Base-by-base conservation (phyloP, 1,284 basidiomycete genomes). In the Crepidotus sp. region DNA sequence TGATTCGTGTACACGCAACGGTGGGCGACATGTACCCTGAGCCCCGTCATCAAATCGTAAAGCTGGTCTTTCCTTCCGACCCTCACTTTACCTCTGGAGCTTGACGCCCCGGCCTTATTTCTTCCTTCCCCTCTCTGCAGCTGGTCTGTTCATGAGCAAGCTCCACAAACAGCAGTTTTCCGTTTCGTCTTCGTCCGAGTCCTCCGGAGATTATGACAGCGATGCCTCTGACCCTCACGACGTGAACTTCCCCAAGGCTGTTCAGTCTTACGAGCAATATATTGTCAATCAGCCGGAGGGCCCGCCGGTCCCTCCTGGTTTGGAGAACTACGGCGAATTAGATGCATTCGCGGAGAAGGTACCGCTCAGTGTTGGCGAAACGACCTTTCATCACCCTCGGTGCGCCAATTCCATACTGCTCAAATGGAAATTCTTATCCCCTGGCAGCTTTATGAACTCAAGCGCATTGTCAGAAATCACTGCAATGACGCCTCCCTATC, bases 131-230 rank as follows among this genome's bases (percentile, higher is more conserved):
- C 40, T 39, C 40, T 52, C 45, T 54, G 57, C 58, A 58, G 58
- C 57, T 57, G 57, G 54, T 52, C 58, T 59, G 56, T 54, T 15
- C 42, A 57, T 59, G 57, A 48, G 46, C 50, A 47, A 51, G 19
- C 22, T 35, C 54, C 53, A 56, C 48, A 48, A n/a, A 52, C 53
- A 55, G 41, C 52, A 58, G 51, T 49, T 50, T 51, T 56, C 57
- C 42, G 48, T 55, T 48, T 57, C 54, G 51, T 54, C 46, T 30
- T 51, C 54, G 24, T 25, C 24, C 24, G 24, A 25, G 24, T 51
- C 50, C 39, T 46, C 42, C 2, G 42, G 35, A 33, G 37, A 34
- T 10, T 33, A 25, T 32, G 54, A 46, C 39, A 48, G 42, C 34
- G 50, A 51, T 52, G 40, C 45, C 11, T 40, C 21, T 49, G 40